Base-by-base conservation (phyloP, 768 basidiomycete genomes). In the Dictyophora rubrovolvata region DNA sequence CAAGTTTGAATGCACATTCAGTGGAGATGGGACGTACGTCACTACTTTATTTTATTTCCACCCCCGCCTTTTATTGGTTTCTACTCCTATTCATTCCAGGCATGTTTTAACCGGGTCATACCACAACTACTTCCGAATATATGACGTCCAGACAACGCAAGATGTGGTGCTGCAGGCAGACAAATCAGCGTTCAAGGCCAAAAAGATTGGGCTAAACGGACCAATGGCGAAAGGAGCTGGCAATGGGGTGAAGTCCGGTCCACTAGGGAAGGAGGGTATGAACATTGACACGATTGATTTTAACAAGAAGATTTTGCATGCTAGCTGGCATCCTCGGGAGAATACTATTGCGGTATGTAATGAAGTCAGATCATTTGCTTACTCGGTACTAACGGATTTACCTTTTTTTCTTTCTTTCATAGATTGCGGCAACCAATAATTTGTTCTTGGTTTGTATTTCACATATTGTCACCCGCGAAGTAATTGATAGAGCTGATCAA, bases 81-180 rank as follows among this genome's bases (percentile, higher is more conserved):
- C 20, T 10, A 34, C 21, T n/a, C n/a, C 56, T 66, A 46, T 6
- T 57, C 22, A 12, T 50, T 52, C 33, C 66, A 99, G 96, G 68
- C 86, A 94, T 71, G 93, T 98, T 61, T 77, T 99, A 63, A 97
- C 96, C n/a, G 96, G 96, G 48, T 98, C 96, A 54, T 99, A 99
- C 76, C 95, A 98, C 77, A 99, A 99, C 75, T 98, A 95, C 76
- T 94, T 99, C 88, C 93, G 93, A 71, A 96, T 99, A 83, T 99
- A 93, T 74, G 95, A 98, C 71, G 83, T 85, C 55, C 91, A 95
- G 61, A 84, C 85, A 34, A 69, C 84, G 62, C 87, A 85, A 62
- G 96, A 98, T 67, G 85, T 94, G 48, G 90, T 97, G 12, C 74
- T 99, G 58, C 96, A 98, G 73, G 96, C 96, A 1, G 96, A 99